These are phyloP conservation scores for Penicillium oxalicum DNA, from an alignment of 2,329 filamentous ascomycete genomes.

Conservation along the genomic window DNA sequence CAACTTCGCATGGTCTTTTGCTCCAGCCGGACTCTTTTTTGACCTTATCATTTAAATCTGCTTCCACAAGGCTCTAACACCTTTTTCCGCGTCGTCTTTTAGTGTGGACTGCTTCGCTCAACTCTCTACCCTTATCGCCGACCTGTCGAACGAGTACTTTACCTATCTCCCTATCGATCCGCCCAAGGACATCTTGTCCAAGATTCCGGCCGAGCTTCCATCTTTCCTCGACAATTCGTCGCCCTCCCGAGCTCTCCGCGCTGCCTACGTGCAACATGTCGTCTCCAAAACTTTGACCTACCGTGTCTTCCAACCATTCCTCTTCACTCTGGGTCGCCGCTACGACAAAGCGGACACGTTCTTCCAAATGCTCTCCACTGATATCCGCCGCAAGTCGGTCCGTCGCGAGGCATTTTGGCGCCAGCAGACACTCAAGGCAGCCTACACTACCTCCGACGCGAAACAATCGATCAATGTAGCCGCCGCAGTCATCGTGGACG, in stretches of 20 bases:
- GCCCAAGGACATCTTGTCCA: slow-evolving; percentile 46
- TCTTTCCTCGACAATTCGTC: slow-evolving; percentile 50
- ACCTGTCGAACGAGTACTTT: slow-evolving; percentile 49
- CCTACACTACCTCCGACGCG: slow-evolving; percentile 52
- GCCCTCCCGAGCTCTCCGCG: slow-evolving; percentile 48
- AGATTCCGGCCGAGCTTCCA: slow-evolving; percentile 49
- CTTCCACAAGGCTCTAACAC: slow-evolving; percentile 40
- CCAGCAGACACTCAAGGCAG: slow-evolving; percentile 52
- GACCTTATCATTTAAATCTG: slow-evolving; percentile 16
- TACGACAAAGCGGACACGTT: slow-evolving; percentile 53
- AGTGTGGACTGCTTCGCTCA: slow-evolving; percentile 50
- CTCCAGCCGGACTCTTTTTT: slow-evolving; percentile 11
- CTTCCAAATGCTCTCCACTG: slow-evolving; percentile 50
- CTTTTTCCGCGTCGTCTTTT: slow-evolving; percentile 22
- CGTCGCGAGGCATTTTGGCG: slow-evolving; percentile 54
- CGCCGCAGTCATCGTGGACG: slow-evolving; percentile 51
- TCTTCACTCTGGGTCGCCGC: slow-evolving; percentile 50
- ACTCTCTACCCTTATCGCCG: slow-evolving; percentile 47
- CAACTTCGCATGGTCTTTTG: slow-evolving; percentile 9
- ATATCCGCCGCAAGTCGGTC: slow-evolving; percentile 52
- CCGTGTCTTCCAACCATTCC: slow-evolving; percentile 53
- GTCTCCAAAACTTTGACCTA: slow-evolving; percentile 52
- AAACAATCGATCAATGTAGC: slow-evolving; percentile 53
- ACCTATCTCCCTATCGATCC: slow-evolving; percentile 47
- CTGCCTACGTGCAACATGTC: slow-evolving; percentile 51